Conservation (phyloP, 768 basidiomycete genomes). For the Kwoniella sp. region DNA sequence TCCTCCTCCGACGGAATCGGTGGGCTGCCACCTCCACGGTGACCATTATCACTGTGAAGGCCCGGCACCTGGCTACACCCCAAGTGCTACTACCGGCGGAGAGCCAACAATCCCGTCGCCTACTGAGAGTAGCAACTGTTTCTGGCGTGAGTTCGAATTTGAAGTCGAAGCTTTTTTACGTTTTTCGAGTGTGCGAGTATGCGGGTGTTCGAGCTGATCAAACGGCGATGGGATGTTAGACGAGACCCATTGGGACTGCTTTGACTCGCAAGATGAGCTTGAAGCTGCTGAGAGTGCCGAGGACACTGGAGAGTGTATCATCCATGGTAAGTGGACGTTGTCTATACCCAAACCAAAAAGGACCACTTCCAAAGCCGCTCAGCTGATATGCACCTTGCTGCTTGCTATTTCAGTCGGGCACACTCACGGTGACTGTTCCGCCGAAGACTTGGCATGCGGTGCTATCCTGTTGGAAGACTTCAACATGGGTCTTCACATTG, state of each 20-base stretch:
- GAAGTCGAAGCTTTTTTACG: no score
- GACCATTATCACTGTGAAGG: constrained; percentile 42
- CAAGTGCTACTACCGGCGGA: constrained; percentile 14
- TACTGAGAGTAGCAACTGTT: constrained; percentile 36
- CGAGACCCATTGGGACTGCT: constrained; percentile 47
- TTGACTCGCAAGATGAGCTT: constrained; percentile 26
- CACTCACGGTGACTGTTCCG: constrained; percentile 49
- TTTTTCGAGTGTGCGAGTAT: no score
- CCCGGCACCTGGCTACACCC: constrained; percentile 3
- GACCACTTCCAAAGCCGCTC: no score
- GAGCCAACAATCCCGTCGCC: constrained; percentile 29
- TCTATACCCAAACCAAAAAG: no score
- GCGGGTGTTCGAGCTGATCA: no score
- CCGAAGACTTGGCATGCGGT: constrained; percentile 40
- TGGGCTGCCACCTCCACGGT: constrained; percentile 30
- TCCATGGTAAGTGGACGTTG: constrained; percentile 32
- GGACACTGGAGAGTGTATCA: constrained; percentile 36
- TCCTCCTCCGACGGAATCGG: constrained; percentile 28
- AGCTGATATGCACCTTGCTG: no score
- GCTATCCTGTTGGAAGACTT: constrained; percentile 34
- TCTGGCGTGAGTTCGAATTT: constrained; percentile 39
- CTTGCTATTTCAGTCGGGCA: constrained; percentile 24
- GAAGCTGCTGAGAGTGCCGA: constrained; percentile 16
- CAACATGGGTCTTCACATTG: constrained; percentile 47
- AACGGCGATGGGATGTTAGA: no score